phyloP scores from a whole-genome alignment of 306 rosid species.

The Prunus fruticosa region DNA sequence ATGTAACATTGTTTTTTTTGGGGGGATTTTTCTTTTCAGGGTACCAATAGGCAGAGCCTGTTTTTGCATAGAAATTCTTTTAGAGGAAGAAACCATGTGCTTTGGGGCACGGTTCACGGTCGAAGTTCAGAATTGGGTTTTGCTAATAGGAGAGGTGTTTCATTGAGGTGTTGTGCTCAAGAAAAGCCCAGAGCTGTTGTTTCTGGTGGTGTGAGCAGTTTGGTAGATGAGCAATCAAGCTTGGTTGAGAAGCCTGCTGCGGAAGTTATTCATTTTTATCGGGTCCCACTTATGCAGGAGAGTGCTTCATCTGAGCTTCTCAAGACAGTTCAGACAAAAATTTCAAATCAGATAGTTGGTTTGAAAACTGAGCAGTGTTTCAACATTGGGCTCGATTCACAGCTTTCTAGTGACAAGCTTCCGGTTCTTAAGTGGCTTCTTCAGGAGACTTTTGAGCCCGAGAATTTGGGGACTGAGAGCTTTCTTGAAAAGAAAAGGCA shows the following conservation, averaged over 20 bases:
- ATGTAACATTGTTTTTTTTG: neutral
- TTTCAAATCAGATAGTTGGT: constrained; percentile 66
- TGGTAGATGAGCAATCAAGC: constrained; percentile 39
- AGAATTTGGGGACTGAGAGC: constrained; percentile 70
- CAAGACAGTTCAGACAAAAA: constrained; percentile 58
- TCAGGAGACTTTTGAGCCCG: constrained; percentile 85
- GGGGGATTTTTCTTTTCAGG: constrained; percentile 33
- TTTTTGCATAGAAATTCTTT: constrained; percentile 36
- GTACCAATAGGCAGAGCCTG: constrained; percentile 42
- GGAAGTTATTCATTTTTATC: constrained; percentile 61
- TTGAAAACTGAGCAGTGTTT: constrained; percentile 76
- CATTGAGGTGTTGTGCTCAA: constrained; percentile 52
- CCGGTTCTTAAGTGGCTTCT: constrained; percentile 76
- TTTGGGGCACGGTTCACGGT: constrained; percentile 42
- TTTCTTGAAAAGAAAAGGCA: constrained; percentile 70
- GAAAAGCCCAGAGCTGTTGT: constrained; percentile 50
- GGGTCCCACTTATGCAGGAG: constrained; percentile 67
- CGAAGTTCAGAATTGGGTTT: constrained; percentile 1
- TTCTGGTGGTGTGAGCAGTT: constrained; percentile 40
- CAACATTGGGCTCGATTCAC: constrained; percentile 56
- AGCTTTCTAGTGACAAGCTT: constrained; percentile 48
- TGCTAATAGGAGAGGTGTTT: constrained; percentile 21
- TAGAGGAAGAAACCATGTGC: constrained; percentile 33
- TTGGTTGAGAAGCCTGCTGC: constrained; percentile 46
- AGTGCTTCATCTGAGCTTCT: constrained; percentile 70